These are phyloP conservation scores for Rhodomyrtus psidioides DNA, from an alignment of 441 rosid genomes.

Conservation along the genomic window DNA sequence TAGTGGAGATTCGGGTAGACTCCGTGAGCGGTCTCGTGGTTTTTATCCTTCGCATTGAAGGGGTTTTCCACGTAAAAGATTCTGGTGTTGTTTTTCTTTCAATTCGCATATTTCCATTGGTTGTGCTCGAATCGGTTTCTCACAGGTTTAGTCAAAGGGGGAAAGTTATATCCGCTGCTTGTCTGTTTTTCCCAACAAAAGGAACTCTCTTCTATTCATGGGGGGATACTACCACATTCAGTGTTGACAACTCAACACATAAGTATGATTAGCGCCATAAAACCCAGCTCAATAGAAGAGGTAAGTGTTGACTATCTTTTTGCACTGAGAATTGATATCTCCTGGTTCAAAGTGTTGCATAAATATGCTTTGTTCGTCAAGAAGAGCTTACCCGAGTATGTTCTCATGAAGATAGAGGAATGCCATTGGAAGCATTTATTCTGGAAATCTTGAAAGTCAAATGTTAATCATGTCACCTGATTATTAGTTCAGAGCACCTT, in stretches of 20 bases:
- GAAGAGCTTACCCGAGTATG: background rate
- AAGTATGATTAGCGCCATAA: conserved; percentile 41
- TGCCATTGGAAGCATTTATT: background rate
- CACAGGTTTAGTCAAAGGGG: too few relatives aligned
- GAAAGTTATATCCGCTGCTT: too few relatives aligned
- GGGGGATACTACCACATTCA: conserved; percentile 83
- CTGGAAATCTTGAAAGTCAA: background rate
- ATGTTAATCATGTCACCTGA: background rate
- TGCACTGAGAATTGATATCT: background rate
- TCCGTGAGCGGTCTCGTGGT: too few relatives aligned
- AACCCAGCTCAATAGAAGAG: conserved; percentile 59
- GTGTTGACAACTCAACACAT: conserved; percentile 78
- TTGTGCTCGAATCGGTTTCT: too few relatives aligned
- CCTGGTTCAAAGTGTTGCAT: background rate
- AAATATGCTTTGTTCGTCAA: background rate
- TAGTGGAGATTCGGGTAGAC: too few relatives aligned
- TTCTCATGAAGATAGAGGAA: background rate
- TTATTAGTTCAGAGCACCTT: background rate
- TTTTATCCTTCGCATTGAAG: too few relatives aligned
- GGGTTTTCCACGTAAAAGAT: too few relatives aligned
- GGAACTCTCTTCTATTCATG: conserved; percentile 54
- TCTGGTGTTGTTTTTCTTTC: too few relatives aligned
- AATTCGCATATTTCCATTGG: too few relatives aligned
- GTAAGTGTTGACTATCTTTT: conserved; percentile 19
- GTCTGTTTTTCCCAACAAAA: too few relatives aligned